Percentiles rank a stretch among this genome's conserved stretches.
These are phyloP conservation scores for Gilbertella persicaria DNA, from an alignment of 371 early-diverging fungal genomes.

Conservation along the genomic window DNA sequence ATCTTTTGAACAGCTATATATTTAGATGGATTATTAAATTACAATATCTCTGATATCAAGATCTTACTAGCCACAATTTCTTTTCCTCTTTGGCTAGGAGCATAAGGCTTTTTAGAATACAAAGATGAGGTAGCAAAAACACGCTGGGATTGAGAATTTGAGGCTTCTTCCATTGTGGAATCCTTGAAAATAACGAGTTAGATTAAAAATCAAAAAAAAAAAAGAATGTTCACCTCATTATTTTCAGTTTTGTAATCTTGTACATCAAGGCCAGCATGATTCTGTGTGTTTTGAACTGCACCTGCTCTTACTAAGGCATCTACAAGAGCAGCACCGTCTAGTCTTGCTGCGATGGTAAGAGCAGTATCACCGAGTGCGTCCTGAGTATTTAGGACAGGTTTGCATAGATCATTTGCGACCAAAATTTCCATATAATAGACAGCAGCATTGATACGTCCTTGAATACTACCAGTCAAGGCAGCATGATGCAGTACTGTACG, in stretches of 20 bases:
- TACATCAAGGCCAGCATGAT: conserved; percentile 71
- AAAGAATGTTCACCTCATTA: conserved; percentile 3
- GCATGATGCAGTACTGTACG: conserved; percentile 90
- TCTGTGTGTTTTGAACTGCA: conserved; percentile 70
- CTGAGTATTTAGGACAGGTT: conserved; percentile 63
- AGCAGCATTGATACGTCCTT: conserved; percentile 66
- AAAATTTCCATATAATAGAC: conserved; percentile 79
- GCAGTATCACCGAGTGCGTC: conserved; percentile 91
- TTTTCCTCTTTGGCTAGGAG: conserved; percentile 49
- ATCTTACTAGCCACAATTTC: conserved; percentile 59
- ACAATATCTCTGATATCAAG: background rate
- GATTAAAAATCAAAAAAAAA: no score
- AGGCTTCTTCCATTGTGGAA: conserved; percentile 9
- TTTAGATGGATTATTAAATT: background rate
- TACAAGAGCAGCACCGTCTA: conserved; percentile 66
- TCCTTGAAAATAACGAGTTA: no score
- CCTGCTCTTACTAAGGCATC: conserved; percentile 78
- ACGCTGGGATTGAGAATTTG: background rate
- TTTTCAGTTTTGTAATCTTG: conserved; percentile 45
- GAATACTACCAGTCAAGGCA: conserved; percentile 61
- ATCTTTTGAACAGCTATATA: conserved; percentile 71
- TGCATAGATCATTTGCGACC: conserved; percentile 50
- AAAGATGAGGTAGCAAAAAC: background rate
- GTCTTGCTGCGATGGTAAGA: conserved; percentile 81
- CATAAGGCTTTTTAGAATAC: conserved; percentile 19